Conservation (phyloP, 345 rosid genomes). For the Citrus hindsii region DNA sequence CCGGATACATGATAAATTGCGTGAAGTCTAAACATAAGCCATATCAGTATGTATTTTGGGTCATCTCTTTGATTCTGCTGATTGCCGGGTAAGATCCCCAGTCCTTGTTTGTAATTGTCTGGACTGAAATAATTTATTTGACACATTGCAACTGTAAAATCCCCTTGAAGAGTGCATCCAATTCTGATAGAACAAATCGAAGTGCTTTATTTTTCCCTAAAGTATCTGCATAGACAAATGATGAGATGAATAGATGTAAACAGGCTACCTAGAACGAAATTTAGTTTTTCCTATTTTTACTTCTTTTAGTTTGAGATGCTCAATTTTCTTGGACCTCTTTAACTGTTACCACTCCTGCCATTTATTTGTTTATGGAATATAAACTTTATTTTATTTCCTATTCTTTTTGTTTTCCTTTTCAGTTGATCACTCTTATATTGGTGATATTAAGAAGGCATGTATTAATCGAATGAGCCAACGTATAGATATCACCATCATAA, state of each 20-base stretch:
- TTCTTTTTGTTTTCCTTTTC: neutral
- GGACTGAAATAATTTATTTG: neutral
- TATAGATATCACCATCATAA: neutral
- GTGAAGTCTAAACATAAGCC: conserved; percentile 66
- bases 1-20: conserved; percentile 29
- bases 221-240: neutral
- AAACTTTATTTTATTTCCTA: conserved; percentile 1
- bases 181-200: neutral
- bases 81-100: conserved; percentile 51
- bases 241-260: neutral
- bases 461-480: neutral
- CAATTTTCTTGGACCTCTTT: neutral
- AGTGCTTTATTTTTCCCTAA: neutral
- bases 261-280: neutral
- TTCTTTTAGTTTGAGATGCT: neutral
- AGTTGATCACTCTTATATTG: neutral
- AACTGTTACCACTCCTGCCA: neutral
- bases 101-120: neutral
- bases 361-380: neutral
- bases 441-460: conserved; percentile 22
- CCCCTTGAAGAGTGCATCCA: neutral
- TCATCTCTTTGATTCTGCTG: conserved; percentile 45
- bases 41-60: conserved; percentile 72
- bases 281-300: neutral
- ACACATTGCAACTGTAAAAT: neutral